phyloP scores from a whole-genome alignment of 1,139 yeast species.

The Candida albicans region DNA sequence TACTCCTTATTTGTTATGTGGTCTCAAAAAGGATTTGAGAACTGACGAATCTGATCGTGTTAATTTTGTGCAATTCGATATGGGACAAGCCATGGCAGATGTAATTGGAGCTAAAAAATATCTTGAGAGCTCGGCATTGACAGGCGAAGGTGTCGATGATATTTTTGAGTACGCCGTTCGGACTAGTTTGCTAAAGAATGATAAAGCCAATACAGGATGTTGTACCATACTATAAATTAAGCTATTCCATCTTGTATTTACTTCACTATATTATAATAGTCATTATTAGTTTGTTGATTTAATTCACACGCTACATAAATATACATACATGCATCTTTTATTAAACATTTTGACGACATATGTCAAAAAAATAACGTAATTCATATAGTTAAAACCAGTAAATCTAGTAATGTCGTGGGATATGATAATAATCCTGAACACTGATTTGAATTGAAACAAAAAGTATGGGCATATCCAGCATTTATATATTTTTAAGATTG shows the following conservation, averaged over 20 bases:
- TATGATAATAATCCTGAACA: too few species aligned
- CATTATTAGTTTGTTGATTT: too few species aligned
- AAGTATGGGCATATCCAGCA: too few species aligned
- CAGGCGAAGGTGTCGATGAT: conserved; percentile 82
- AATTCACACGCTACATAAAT: too few species aligned
- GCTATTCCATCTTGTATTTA: background rate
- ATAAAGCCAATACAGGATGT: conserved; percentile 31
- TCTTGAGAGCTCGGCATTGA: conserved; percentile 72
- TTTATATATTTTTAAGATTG: too few species aligned
- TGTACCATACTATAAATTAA: conserved; percentile 31
- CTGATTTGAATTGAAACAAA: too few species aligned
- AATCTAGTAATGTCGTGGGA: too few species aligned
- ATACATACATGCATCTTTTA: too few species aligned
- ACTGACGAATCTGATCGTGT: conserved; percentile 18
- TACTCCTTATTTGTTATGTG: conserved; percentile 66
- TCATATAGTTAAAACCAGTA: too few species aligned
- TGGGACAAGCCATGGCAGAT: conserved; percentile 60
- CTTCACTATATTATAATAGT: too few species aligned
- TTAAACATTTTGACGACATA: too few species aligned
- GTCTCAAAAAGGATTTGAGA: conserved; percentile 68
- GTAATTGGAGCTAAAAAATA: conserved; percentile 69
- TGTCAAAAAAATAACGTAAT: too few species aligned
- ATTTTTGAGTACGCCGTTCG: conserved; percentile 77
- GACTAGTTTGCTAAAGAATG: conserved; percentile 51
- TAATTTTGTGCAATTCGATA: conserved; percentile 50